These are phyloP conservation scores for Irpex sp. DNA, from an alignment of 1,284 basidiomycete genomes.

Conservation along the genomic window DNA sequence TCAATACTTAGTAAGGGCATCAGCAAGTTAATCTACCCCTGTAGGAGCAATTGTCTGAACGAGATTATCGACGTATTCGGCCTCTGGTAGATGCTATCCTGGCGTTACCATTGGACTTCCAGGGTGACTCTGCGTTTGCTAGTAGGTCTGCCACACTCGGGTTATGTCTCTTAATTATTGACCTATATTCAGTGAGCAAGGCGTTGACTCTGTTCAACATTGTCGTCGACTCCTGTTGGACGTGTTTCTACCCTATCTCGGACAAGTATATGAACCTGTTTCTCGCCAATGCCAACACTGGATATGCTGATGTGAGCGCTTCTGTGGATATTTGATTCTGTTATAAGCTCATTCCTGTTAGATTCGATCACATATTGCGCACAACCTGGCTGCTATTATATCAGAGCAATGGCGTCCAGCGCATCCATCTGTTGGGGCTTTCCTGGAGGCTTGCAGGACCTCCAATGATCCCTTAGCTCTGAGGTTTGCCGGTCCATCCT, in stretches of 20 bases:
- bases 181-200: slow-evolving; percentile 56
- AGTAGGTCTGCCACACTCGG: slow-evolving; percentile 41
- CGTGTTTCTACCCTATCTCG: slow-evolving; percentile 63
- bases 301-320: slow-evolving; percentile 73
- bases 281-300: slow-evolving; percentile 74
- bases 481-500: slow-evolving; percentile 34
- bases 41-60: slow-evolving; percentile 64
- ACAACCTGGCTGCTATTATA: slow-evolving; percentile 62
- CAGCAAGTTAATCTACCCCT: not conserved
- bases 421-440: slow-evolving; percentile 61
- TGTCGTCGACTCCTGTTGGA: slow-evolving; percentile 54
- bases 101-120: slow-evolving; percentile 76
- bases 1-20: not conserved
- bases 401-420: slow-evolving; percentile 72
- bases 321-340: slow-evolving; percentile 1
- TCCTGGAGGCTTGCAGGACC: slow-evolving; percentile 62
- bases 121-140: slow-evolving; percentile 72
- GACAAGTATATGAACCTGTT: slow-evolving; percentile 70
- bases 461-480: slow-evolving; percentile 64
- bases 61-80: slow-evolving; percentile 85
- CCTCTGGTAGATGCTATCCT: slow-evolving; percentile 81
- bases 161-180: slow-evolving; percentile 9
- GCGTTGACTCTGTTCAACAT: slow-evolving; percentile 56
- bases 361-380: slow-evolving; percentile 73
- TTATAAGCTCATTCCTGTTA: slow-evolving; percentile 24